Percentiles rank a stretch among this genome's conserved stretches.
These are phyloP conservation scores for Cladophialophora exuberans DNA, from an alignment of 2,329 filamentous ascomycete species.

Conservation along the genomic window DNA sequence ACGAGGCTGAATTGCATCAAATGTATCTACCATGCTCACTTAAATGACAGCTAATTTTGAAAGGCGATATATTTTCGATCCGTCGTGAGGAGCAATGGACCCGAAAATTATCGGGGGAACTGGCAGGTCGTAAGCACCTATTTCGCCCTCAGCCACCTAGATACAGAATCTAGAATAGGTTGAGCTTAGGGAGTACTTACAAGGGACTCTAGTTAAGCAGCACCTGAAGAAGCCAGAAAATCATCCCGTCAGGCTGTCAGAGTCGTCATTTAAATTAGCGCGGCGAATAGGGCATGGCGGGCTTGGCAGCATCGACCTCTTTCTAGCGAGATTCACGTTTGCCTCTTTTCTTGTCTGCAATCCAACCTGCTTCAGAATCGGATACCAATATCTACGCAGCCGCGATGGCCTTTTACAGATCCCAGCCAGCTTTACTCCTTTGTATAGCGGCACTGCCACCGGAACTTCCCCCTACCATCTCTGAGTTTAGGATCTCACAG, in stretches of 20 bases:
- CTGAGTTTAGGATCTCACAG: too few relatives aligned
- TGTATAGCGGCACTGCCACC: too few relatives aligned
- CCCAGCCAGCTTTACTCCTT: too few relatives aligned
- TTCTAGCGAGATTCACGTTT: neutral
- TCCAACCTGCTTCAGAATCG: neutral
- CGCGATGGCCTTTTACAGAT: too few relatives aligned
- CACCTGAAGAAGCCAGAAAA: neutral
- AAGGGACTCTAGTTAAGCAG: neutral
- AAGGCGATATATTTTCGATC: neutral
- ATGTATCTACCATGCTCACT: neutral
- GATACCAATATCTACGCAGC: too few relatives aligned
- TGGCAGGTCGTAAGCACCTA: neutral
- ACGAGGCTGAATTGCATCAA: neutral
- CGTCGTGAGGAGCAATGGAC: neutral
- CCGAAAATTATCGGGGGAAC: neutral
- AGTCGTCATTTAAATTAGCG: neutral
- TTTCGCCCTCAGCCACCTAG: neutral
- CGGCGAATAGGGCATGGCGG: neutral
- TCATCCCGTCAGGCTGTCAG: too few relatives aligned
- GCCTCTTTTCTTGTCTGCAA: neutral
- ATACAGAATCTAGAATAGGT: neutral
- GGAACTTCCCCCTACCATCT: too few relatives aligned
- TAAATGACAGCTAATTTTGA: neutral
- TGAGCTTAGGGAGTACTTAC: neutral
- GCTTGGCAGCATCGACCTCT: conserved; percentile 1